phyloP scores from a whole-genome alignment of 108 stramenopile species.

The Cylindrotheca closterium region DNA sequence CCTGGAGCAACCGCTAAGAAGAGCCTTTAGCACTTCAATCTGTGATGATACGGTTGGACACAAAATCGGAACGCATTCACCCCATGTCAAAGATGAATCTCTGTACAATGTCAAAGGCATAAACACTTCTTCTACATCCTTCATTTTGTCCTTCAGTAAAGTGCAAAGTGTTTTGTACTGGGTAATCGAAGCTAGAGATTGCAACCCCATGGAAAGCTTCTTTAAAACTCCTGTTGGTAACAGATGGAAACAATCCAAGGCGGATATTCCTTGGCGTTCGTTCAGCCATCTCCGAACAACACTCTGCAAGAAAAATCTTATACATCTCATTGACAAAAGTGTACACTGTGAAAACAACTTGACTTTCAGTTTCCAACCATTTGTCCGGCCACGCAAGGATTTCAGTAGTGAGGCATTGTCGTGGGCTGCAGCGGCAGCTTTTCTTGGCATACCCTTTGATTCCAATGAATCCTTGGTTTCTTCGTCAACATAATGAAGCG shows the following conservation, averaged over 20 bases:
- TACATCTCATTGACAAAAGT: conserved; percentile 37
- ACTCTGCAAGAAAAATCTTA: conserved; percentile 53
- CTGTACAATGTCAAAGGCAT: conserved; percentile 41
- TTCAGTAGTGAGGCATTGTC: conserved; percentile 56
- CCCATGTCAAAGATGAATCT: conserved; percentile 63
- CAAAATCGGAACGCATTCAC: conserved; percentile 57
- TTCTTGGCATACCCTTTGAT: conserved; percentile 75
- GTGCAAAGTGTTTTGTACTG: conserved; percentile 5
- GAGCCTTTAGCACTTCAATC: conserved; percentile 37
- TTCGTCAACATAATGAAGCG: conserved; percentile 47
- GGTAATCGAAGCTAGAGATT: conserved; percentile 18
- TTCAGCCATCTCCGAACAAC: conserved; percentile 23
- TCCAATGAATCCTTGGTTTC: conserved; percentile 58
- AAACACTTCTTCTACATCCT: conserved; percentile 38
- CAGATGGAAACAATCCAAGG: conserved; percentile 16
- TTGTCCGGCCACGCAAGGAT: conserved; percentile 43
- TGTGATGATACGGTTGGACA: conserved; percentile 47
- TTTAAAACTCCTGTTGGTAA: conserved; percentile 27
- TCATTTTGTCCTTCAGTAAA: conserved; percentile 12
- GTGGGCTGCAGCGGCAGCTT: conserved; percentile 84
- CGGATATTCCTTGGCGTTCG: conserved; percentile 16
- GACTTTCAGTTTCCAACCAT: conserved; percentile 58
- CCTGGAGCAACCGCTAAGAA: conserved; percentile 28
- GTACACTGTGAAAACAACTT: conserved; percentile 54
- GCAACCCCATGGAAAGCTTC: conserved; percentile 30